Evolutionary conservation across 2,329 filamentous ascomycete genomes (phyloP), one percentile per base, ranked within the genome.

Genomic region (Botrytis pseudocinerea): DNA sequence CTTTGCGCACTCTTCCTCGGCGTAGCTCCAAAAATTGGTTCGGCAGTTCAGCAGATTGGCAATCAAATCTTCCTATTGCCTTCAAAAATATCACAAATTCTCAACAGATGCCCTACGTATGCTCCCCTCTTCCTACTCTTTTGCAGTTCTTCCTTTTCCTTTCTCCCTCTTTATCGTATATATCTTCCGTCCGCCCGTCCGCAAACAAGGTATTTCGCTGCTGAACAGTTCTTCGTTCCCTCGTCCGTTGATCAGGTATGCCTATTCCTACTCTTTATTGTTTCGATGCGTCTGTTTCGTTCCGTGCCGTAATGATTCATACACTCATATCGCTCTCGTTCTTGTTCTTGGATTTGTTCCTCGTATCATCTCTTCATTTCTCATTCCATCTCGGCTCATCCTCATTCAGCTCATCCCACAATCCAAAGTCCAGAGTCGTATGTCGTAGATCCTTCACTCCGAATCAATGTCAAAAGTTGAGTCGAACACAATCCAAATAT

Each of bases 311-410:
- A 32, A 32, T 68, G 48, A 42, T 68, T 54, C 48, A 68, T 54
- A 54, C 40, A 38, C 20, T 38, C 32, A 66, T n/a, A 54, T 51
- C n/a, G 18, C 51, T n/a, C 64, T 68, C 46, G 40, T 40, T 66
- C 46, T 40, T 54, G 18, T 48, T 28, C 20, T 48, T 65, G 42
- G 0, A 32, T 22, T 64, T 32, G 38, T 25, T 35, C 42, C n/a
- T 68, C 16, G 44, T 28, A 22, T 68, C 48, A 42, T 66, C 40
- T 66, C 32, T 40, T 66, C 63, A 51, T 66, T 38, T 66, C 40
- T 54, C 51, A 54, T 54, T 54, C 51, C 51, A 54, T 28, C 16
- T 28, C 51, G 51, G 14, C 7, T 42, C 38, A 44, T n/a, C 12
- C 35, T 25, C n/a, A 51, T 25, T 65, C 42, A 46, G 28, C 42